A percentile compares a stretch with the other conserved stretches of the same genome.
phyloP scores from a whole-genome alignment of 495 filamentous ascomycete genomes.

The Durotheca rogersii region DNA sequence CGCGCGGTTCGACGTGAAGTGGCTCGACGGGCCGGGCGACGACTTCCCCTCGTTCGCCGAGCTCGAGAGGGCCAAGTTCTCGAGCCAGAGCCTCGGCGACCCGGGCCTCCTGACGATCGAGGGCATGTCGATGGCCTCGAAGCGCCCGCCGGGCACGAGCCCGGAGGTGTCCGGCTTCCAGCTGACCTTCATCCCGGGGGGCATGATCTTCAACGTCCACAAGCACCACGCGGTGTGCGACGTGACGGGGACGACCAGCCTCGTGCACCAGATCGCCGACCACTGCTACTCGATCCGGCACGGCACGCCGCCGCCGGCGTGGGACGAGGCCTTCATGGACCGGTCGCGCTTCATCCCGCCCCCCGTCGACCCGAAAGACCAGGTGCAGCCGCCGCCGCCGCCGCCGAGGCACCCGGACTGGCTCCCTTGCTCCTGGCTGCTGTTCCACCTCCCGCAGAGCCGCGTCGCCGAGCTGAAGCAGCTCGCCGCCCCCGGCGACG shows the following conservation, averaged over 20 bases:
- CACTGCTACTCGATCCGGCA: constrained; percentile 43
- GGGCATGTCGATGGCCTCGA: no score
- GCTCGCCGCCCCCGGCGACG: constrained; percentile 35
- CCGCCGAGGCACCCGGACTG: no score
- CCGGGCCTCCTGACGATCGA: constrained; percentile 44
- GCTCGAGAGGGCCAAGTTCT: constrained; percentile 31
- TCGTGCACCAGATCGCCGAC: constrained; percentile 45
- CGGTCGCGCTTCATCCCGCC: constrained; percentile 36
- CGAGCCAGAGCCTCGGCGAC: constrained; percentile 37
- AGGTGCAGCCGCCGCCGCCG: no score
- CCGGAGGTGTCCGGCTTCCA: constrained; percentile 44
- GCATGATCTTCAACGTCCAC: constrained; percentile 46
- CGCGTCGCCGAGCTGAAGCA: constrained; percentile 44
- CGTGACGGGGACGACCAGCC: constrained; percentile 44
- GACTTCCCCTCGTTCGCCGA: constrained; percentile 35
- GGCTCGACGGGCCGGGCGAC: constrained; percentile 39
- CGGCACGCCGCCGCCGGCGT: constrained; percentile 35
- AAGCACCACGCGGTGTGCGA: constrained; percentile 49
- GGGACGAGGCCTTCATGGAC: constrained; percentile 40
- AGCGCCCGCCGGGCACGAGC: constrained; percentile 36
- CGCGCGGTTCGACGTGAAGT: constrained; percentile 45
- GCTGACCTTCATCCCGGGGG: constrained; percentile 46
- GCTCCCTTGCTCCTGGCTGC: constrained; percentile 33
- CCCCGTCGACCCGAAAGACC: constrained; percentile 21
- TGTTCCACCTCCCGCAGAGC: constrained; percentile 47